Base-by-base conservation (phyloP, 2,329 filamentous ascomycete species). In the Colletotrichum sp. region DNA sequence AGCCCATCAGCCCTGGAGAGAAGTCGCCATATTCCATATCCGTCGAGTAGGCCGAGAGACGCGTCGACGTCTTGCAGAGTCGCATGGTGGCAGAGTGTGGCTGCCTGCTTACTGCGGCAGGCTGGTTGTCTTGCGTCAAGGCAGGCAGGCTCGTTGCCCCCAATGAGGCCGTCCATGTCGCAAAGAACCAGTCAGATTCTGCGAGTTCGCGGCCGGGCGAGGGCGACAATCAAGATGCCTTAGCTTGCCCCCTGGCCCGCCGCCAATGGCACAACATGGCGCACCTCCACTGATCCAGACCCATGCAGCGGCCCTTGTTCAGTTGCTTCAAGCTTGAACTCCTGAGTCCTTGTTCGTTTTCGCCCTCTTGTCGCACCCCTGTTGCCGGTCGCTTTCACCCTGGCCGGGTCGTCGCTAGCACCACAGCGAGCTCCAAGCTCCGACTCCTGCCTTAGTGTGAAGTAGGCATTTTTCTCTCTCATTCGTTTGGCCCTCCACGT, bases 211-310 rank as follows among this genome's bases (percentile, higher is more conserved):
- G 48, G 58, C 70, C 69, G 58, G 73, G 73, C 73, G 64, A 64
- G 56, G 73, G 73, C 64, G 64, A 73, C 70, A 69, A 69, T 69
- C 70, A 75, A 75, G 69, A 75, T 58, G 28, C 67, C 38, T 69
- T 69, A 69, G 67, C 67, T 62, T 38, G 67, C 56, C 36, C 43
- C 73, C 69, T 75, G 73, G 63, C 63, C 69, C 63, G 69, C 64
- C 70, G 48, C 73, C 73, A 75, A 73, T 75, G 73, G 73, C 73
- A 75, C 73, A 75, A 75, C 73, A 75, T 75, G 73, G 73, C 73
- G 73, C 70, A 69, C 73, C 70, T 65, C 73, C 73, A 68, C 67
- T 36, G 69, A 75, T 58, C 62, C 69, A 75, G 73, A 30, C 63
- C 69, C 73, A 75, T 73, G 73, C 69, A 69, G 70, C 36, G 38